phyloP scores from a whole-genome alignment of 1,139 yeast genomes.

The Magnusiomyces paraingens region DNA sequence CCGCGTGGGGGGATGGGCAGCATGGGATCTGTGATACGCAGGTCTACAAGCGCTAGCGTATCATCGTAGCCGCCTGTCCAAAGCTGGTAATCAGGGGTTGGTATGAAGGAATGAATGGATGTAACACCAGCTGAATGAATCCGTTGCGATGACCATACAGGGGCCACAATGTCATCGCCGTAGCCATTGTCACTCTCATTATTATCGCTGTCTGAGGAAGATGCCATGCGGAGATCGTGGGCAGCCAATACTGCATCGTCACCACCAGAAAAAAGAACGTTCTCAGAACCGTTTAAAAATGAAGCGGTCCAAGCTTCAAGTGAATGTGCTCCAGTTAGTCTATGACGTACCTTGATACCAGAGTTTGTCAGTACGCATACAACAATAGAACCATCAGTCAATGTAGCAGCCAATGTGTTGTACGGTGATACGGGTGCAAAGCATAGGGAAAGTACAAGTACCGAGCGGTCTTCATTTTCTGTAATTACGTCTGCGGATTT shows the following conservation, averaged over 20 bases:
- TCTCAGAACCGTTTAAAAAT: conserved; percentile 51
- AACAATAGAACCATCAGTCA: conserved; percentile 33
- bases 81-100: conserved; percentile 27
- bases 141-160: conserved; percentile 52
- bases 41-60: conserved; percentile 57
- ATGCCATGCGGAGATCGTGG: conserved; percentile 54
- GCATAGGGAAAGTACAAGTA: conserved; percentile 59
- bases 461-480: conserved; percentile 24
- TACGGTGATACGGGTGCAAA: conserved; percentile 32
- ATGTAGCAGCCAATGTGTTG: conserved; percentile 28
- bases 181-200: conserved; percentile 17
- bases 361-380: conserved; percentile 19
- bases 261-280: conserved; percentile 80
- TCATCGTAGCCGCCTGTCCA: conserved; percentile 97
- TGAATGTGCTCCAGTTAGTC: conserved; percentile 40
- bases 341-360: conserved; percentile 15
- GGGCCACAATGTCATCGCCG: conserved; percentile 17
- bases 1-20: neutral
- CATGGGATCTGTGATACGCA: conserved; percentile 47
- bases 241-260: conserved; percentile 77
- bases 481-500: neutral
- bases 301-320: conserved; percentile 89
- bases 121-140: conserved; percentile 87
- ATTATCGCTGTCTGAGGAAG: conserved; percentile 7
- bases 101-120: conserved; percentile 44